Base-by-base conservation (phyloP, 345 rosid species). In the Citrus trifoliata region DNA sequence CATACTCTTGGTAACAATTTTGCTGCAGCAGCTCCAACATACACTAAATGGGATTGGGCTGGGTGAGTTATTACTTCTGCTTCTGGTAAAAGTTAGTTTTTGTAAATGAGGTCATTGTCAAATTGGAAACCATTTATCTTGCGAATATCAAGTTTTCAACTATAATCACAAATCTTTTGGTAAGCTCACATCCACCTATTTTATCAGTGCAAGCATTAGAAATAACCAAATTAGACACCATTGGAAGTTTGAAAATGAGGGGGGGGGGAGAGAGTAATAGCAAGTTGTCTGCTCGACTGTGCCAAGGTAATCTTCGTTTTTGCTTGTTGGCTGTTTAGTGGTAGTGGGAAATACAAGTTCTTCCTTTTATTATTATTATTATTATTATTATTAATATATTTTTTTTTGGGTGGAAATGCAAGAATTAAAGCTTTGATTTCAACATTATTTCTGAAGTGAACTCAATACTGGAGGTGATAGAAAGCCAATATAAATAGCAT, bases 201-300 rank as follows among this genome's bases (percentile, higher is more conserved):
- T 51, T 16, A 18, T 51, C 21, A 51, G 56, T 51, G 21, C 56
- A 51, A 51, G 56, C 56, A 51, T 51, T 51, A 42, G 51, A 42
- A 42, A 2, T 42, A 10, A 7, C 51, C 13, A 42, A 12, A 42
- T 12, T 51, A 18, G 56, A 51, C 22, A 51, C 21, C 21, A 4
- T 51, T 5, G 7, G 22, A 51, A 51, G 56, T 5, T 14, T 51
- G 56, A 18, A 14, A 51, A 16, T 51, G 56, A 14, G 2, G 32
- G 3, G 32, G 2, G 3, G 32, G 3, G 28, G 1, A 1, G 0
- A 0, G 4, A 4, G 5, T 4, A 33, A 51, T 0, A 12, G 51
- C 2, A 13, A 53, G 22, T 53, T 18, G 22, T 19, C 2, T 14
- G 58, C 58, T 53, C 22, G 6, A 5, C 58, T 18, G 7, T 53